Conservation (phyloP, 805 yeast species). For the Maudiozyma bulderi region DNA sequence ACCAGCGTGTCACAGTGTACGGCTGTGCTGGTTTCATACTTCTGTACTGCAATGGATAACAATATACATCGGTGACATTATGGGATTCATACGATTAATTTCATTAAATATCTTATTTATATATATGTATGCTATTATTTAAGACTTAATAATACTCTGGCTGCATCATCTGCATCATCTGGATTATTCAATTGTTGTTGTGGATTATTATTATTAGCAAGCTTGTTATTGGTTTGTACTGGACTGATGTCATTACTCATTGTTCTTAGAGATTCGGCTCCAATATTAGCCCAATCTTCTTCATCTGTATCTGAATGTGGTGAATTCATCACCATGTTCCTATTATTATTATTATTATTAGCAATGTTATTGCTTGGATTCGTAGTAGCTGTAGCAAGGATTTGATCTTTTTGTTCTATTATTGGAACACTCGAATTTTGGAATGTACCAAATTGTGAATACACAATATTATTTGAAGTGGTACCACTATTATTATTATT, state of each 20-base stretch:
- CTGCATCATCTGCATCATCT: constrained; percentile 9
- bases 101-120: too few relatives aligned
- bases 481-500: neutral
- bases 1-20: too few relatives aligned
- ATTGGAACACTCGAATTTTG: neutral
- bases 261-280: constrained; percentile 56
- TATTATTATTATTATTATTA: neutral
- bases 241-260: constrained; percentile 6
- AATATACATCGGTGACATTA: too few relatives aligned
- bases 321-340: neutral
- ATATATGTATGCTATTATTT: neutral
- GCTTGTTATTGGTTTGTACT: neutral
- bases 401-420: constrained; percentile 7
- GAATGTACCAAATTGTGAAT: neutral
- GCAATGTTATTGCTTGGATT: neutral
- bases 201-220: neutral
- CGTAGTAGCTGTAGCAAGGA: constrained; percentile 5
- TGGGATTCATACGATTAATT: too few relatives aligned
- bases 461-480: neutral
- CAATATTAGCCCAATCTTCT: constrained; percentile 92
- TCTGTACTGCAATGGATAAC: too few relatives aligned
- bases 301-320: constrained; percentile 73
- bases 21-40: too few relatives aligned
- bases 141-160: constrained; percentile 4
- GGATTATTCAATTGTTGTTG: neutral